Evolutionary conservation across 768 basidiomycete species (phyloP).

Genomic region (Boletus barrowsii): DNA sequence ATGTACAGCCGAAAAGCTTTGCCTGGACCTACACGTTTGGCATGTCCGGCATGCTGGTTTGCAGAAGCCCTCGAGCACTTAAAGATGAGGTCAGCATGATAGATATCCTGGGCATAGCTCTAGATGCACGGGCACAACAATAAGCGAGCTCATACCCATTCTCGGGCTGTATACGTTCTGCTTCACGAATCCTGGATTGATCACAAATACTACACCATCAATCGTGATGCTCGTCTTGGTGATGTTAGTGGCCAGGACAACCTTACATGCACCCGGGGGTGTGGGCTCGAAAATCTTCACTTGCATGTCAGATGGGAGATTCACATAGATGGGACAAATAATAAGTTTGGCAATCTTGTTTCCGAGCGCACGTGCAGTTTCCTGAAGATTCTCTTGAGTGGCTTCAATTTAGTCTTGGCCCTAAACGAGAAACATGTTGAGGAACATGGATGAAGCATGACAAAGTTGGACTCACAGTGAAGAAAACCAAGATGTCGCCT

Average conservation of each 20-base stretch:
- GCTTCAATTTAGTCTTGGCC: slow-evolving; percentile 99
- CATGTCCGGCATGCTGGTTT: slow-evolving; percentile 94
- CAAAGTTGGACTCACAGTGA: slow-evolving; percentile 61
- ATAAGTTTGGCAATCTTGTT: slow-evolving; percentile 95
- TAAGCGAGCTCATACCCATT: slow-evolving; percentile 96
- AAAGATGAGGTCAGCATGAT: background rate
- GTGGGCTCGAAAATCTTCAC: slow-evolving; percentile 99
- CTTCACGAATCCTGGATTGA: slow-evolving; percentile 99
- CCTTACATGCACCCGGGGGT: slow-evolving; percentile 93
- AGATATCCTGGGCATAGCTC: background rate
- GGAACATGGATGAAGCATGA: background rate
- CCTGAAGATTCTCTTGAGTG: slow-evolving; percentile 92
- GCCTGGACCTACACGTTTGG: slow-evolving; percentile 96
- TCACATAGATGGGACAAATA: slow-evolving; percentile 97
- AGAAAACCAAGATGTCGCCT: slow-evolving; percentile 96
- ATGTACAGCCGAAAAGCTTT: slow-evolving; percentile 99
- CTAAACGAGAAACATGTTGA: slow-evolving; percentile 27
- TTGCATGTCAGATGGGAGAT: slow-evolving; percentile 99
- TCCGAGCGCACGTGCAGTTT: slow-evolving; percentile 90
- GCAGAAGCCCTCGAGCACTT: slow-evolving; percentile 97
- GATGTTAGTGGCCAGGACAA: slow-evolving; percentile 97
- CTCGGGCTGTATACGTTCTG: slow-evolving; percentile 98
- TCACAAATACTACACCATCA: slow-evolving; percentile 98
- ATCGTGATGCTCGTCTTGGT: slow-evolving; percentile 99
- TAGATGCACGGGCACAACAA: slow-evolving; percentile 84